Evolutionary conservation across 1,284 basidiomycete genomes (phyloP).

Genomic region (Peniophora sp.): DNA sequence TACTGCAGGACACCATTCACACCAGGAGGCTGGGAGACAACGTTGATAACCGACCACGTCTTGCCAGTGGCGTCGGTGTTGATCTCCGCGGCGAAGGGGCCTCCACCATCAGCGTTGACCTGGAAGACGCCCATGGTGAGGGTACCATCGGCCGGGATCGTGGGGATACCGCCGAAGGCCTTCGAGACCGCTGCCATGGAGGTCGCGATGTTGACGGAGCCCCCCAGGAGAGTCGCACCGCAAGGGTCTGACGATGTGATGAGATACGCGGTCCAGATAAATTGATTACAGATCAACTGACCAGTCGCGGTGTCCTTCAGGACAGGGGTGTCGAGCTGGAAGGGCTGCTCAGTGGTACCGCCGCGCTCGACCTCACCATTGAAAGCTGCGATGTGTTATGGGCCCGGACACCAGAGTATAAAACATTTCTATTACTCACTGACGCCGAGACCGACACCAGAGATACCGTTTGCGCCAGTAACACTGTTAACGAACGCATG

Average conservation of each 20-base stretch:
- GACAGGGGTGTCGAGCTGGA: constrained; percentile 4
- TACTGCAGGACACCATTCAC: constrained; percentile 5
- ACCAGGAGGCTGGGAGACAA: constrained; percentile 3
- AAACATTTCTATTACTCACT: not conserved
- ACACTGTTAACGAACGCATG: constrained; percentile 3
- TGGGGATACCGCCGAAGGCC: constrained; percentile 1
- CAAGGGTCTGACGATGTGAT: constrained; percentile 2
- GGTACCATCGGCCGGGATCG: constrained; percentile 1
- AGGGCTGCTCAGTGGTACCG: constrained; percentile 3
- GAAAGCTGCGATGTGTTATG: not conserved
- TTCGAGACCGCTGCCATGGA: not conserved
- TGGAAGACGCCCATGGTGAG: constrained; percentile 3
- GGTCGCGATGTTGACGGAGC: constrained; percentile 1
- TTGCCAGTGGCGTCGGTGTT: constrained; percentile 3
- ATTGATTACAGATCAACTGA: too few species aligned
- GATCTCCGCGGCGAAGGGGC: constrained; percentile 4
- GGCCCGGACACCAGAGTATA: not conserved
- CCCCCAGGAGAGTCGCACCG: constrained; percentile 1
- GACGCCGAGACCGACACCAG: constrained; percentile 1
- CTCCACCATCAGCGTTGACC: constrained; percentile 5
- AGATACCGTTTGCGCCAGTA: constrained; percentile 1
- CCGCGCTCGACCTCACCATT: constrained; percentile 1
- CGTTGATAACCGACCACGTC: constrained; percentile 3
- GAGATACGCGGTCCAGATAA: too few species aligned
- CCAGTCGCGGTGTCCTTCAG: constrained; percentile 4